Conservation (phyloP, 148 eudicot species). For the Vaccinium darrowii region DNA sequence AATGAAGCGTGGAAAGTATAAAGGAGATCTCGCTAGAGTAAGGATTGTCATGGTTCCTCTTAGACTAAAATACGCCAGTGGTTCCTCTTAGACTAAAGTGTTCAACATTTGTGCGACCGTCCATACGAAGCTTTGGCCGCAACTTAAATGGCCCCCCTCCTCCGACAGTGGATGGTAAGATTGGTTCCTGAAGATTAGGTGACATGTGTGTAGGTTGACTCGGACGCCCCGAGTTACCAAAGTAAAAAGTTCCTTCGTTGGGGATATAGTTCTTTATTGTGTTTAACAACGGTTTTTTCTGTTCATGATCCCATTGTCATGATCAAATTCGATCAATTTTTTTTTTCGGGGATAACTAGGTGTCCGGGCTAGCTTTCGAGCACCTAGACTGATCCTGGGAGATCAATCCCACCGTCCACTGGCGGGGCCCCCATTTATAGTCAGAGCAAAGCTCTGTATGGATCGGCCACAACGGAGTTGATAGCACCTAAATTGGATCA, state of each 20-base stretch:
- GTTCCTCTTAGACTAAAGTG: background rate
- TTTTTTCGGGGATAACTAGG: no score
- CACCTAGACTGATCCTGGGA: no score
- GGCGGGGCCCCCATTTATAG: no score
- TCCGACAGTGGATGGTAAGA: background rate
- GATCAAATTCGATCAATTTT: background rate
- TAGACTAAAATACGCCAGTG: background rate
- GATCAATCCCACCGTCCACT: no score
- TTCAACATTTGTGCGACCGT: background rate
- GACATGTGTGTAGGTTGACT: background rate
- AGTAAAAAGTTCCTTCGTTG: background rate
- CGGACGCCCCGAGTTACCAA: background rate
- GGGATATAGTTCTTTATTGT: background rate
- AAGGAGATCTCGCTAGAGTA: slow-evolving; percentile 99
- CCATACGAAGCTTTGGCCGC: background rate
- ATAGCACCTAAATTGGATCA: background rate
- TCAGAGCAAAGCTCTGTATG: no score
- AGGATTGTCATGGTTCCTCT: background rate
- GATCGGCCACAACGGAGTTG: no score
- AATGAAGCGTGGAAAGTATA: slow-evolving; percentile 82
- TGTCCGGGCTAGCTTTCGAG: no score
- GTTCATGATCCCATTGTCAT: background rate
- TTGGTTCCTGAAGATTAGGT: background rate
- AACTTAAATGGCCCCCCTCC: no score
- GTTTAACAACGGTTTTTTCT: background rate